These are phyloP conservation scores for Lunularia cruciata DNA, from an alignment of 225 moss, liverwort and hornwort genomes.

Conservation along the genomic window DNA sequence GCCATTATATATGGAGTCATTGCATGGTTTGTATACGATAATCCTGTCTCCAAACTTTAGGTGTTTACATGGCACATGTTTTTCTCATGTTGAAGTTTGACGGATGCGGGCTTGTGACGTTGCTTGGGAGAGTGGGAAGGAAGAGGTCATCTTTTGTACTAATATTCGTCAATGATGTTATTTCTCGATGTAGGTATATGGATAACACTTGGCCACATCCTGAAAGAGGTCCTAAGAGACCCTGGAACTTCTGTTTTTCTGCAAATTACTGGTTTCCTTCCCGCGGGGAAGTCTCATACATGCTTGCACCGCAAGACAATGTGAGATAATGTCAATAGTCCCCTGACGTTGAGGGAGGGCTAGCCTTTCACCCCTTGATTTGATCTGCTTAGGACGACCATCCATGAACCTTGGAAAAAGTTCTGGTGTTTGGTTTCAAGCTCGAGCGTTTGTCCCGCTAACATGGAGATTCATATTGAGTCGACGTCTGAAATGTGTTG, in stretches of 20 bases:
- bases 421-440: no score
- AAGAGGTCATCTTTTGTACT: no score
- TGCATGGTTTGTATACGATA: conserved; percentile 55
- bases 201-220: conserved; percentile 93
- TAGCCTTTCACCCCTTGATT: no score
- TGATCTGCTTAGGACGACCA: no score
- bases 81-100: no score
- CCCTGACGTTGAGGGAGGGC: neutral
- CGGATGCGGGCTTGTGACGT: neutral
- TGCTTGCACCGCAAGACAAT: conserved; percentile 67
- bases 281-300: conserved; percentile 53
- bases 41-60: neutral
- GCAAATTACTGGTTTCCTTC: conserved; percentile 82
- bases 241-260: conserved; percentile 73
- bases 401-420: no score
- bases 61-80: no score
- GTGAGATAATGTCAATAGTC: conserved; percentile 34
- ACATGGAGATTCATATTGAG: no score
- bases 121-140: no score
- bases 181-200: conserved; percentile 52
- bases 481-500: no score
- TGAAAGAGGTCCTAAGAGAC: conserved; percentile 76
- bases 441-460: no score
- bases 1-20: conserved; percentile 60
- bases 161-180: no score